A percentile compares a stretch with the other conserved stretches of the same genome.
phyloP scores from a whole-genome alignment of 306 rosid genomes.

The Aeschynomene evenia region DNA sequence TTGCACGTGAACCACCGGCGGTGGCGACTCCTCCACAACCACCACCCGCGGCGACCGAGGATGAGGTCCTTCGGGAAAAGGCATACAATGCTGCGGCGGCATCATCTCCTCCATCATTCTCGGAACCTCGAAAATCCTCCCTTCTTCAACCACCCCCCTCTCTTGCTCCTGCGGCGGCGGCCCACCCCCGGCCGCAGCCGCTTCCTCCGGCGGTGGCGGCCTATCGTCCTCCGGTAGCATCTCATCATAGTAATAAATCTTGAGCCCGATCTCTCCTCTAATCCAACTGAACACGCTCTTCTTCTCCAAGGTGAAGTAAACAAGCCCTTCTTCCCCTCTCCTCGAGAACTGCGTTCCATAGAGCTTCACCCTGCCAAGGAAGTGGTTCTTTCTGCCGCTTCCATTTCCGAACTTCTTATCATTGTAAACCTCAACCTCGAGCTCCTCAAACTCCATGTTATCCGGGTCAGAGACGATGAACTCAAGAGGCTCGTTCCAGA shows the following conservation, averaged over 20 bases:
- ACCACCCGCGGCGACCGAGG: conserved; percentile 57
- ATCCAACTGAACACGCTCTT: conserved; percentile 88
- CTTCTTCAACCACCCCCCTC: conserved; percentile 51
- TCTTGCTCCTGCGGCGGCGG: conserved; percentile 44
- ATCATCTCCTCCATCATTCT: conserved; percentile 28
- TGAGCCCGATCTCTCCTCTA: conserved; percentile 81
- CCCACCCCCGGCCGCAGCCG: background rate
- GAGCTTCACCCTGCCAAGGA: conserved; percentile 79
- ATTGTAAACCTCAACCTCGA: conserved; percentile 82
- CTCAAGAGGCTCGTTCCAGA: conserved; percentile 81
- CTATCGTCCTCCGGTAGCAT: conserved; percentile 41
- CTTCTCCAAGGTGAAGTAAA: conserved; percentile 69
- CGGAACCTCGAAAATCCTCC: conserved; percentile 45
- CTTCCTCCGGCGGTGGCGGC: conserved; percentile 19
- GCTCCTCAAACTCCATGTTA: conserved; percentile 79
- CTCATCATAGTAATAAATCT: conserved; percentile 67
- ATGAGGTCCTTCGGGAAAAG: conserved; percentile 26
- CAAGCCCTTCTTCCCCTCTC: conserved; percentile 76
- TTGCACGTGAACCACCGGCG: conserved; percentile 50
- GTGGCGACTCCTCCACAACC: conserved; percentile 53
- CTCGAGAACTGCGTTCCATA: conserved; percentile 67
- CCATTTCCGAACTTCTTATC: conserved; percentile 78
- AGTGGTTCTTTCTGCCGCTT: conserved; percentile 73
- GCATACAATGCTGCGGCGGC: background rate
- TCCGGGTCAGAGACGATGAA: conserved; percentile 85